Conservation (phyloP, 2,329 filamentous ascomycete genomes). For the Fusarium veterinarium region DNA sequence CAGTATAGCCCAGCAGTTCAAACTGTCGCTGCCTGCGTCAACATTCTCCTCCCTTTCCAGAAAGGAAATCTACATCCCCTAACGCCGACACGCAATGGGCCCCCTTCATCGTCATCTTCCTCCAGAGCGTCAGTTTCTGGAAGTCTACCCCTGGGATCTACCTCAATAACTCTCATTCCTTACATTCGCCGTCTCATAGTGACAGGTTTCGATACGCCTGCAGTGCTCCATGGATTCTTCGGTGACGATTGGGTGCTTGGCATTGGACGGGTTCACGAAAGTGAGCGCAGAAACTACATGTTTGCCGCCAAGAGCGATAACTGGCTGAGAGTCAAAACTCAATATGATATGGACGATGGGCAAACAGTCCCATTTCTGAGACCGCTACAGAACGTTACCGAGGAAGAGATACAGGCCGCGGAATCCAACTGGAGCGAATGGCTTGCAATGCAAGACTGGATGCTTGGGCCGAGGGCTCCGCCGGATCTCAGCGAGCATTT, state of each 20-base stretch:
- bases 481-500: slow-evolving; percentile 44
- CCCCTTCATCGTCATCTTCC: slow-evolving; percentile 41
- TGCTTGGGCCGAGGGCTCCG: slow-evolving; percentile 86
- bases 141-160: slow-evolving; percentile 25
- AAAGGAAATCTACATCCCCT: slow-evolving; percentile 56
- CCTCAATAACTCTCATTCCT: slow-evolving; percentile 77
- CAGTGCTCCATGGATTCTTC: slow-evolving; percentile 94
- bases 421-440: slow-evolving; percentile 93
- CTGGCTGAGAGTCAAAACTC: slow-evolving; percentile 88
- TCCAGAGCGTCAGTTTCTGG: slow-evolving; percentile 45
- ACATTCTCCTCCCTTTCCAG: slow-evolving; percentile 91
- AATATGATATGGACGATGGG: slow-evolving; percentile 87
- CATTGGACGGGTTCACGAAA: slow-evolving; percentile 84
- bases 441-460: slow-evolving; percentile 98
- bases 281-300: slow-evolving; percentile 92
- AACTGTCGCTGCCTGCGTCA: slow-evolving; percentile 88
- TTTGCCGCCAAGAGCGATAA: slow-evolving; percentile 94
- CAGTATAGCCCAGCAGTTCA: slow-evolving; percentile 87
- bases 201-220: slow-evolving; percentile 88
- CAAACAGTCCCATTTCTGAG: slow-evolving; percentile 90
- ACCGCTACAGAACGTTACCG: slow-evolving; percentile 79
- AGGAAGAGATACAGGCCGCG: slow-evolving; percentile 83
- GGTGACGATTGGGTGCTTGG: slow-evolving; percentile 91
- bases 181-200: slow-evolving; percentile 91
- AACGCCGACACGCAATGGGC: slow-evolving; percentile 53